Conservation (phyloP, 352 stramenopile genomes). For the Globisporangium lucens region DNA sequence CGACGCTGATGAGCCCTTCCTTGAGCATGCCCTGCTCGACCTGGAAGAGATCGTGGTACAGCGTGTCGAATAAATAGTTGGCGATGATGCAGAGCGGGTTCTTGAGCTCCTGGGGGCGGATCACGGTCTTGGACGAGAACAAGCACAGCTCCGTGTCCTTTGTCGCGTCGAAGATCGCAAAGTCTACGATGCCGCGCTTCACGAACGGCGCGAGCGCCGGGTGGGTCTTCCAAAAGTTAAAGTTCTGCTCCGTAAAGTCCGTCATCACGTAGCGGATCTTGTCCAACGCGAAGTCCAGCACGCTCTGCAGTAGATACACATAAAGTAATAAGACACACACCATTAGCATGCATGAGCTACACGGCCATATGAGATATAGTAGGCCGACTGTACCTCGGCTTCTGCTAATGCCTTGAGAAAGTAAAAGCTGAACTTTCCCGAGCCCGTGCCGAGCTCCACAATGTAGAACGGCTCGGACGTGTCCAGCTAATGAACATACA, state of each 20-base stretch:
- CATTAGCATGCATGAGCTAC: too few species aligned
- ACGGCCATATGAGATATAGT: too few species aligned
- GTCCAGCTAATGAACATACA: constrained; percentile 41
- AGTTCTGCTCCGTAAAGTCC: constrained; percentile 92
- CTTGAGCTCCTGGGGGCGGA: constrained; percentile 49
- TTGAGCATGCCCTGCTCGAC: constrained; percentile 84
- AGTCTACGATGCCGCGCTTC: constrained; percentile 84
- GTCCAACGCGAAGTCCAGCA: constrained; percentile 85
- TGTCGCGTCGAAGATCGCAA: constrained; percentile 93
- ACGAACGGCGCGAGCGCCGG: constrained; percentile 85
- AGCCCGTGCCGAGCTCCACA: constrained; percentile 90
- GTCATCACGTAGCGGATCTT: constrained; percentile 95
- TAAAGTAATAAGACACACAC: background rate
- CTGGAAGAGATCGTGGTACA: constrained; percentile 90
- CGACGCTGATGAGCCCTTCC: constrained; percentile 89
- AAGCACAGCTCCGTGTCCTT: constrained; percentile 81
- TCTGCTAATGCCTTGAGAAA: constrained; percentile 89
- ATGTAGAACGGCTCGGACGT: constrained; percentile 90
- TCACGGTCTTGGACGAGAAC: constrained; percentile 45
- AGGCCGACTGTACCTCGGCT: constrained; percentile 22
- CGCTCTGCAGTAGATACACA: constrained; percentile 27
- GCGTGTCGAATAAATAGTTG: constrained; percentile 95
- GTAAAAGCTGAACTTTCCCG: constrained; percentile 95
- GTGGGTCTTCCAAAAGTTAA: constrained; percentile 93
- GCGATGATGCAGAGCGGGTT: constrained; percentile 92